These are phyloP conservation scores for Arctostaphylos glauca DNA, from an alignment of 148 eudicot species.

Conservation along the genomic window DNA sequence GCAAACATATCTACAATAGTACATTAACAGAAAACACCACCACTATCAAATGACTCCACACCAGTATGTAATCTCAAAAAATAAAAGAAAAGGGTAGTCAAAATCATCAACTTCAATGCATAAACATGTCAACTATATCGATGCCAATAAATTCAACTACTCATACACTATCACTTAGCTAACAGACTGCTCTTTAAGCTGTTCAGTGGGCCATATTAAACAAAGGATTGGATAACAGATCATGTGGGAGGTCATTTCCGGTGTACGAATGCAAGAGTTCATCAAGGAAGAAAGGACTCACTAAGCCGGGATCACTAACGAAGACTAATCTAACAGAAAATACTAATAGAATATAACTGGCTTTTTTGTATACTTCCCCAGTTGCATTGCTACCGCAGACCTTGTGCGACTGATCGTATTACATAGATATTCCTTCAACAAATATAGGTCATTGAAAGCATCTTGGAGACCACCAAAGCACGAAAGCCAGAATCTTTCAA, in stretches of 20 bases:
- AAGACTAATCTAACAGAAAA: too few species aligned
- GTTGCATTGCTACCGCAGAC: too few species aligned
- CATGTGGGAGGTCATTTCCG: not conserved
- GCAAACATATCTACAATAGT: constrained; percentile 72
- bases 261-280: not conserved
- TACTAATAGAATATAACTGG: too few species aligned
- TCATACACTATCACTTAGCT: not conserved
- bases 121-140: not conserved
- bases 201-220: not conserved
- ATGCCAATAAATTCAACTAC: not conserved
- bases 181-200: not conserved
- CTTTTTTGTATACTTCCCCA: too few species aligned
- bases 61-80: not conserved
- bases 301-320: too few species aligned
- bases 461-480: too few species aligned
- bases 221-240: not conserved
- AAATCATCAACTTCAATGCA: too few species aligned
- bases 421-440: too few species aligned
- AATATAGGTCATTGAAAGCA: too few species aligned
- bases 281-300: too few species aligned
- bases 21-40: not conserved
- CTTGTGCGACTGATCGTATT: too few species aligned
- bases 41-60: not conserved
- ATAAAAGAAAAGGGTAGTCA: not conserved
- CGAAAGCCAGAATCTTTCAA: too few species aligned